Percentiles rank a stretch among this genome's conserved stretches.
Evolutionary conservation across 1,284 basidiomycete genomes (phyloP).

Genomic region (Pascua guehoae): DNA sequence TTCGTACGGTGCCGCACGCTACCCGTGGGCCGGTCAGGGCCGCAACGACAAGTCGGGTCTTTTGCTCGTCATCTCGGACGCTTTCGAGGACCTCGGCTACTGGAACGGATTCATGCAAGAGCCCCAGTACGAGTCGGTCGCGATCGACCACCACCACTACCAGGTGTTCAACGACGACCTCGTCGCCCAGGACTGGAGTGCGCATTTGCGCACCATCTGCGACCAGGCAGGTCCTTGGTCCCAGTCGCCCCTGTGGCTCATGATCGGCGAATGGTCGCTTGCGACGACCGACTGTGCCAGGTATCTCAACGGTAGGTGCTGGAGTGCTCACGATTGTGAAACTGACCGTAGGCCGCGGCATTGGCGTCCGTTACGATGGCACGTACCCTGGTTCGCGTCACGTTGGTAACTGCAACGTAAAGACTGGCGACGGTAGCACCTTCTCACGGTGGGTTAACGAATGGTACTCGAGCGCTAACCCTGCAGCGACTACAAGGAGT

Average conservation of each 20-base stretch:
- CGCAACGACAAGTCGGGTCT: constrained; percentile 30
- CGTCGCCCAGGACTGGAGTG: constrained; percentile 56
- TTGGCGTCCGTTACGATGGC: constrained; percentile 55
- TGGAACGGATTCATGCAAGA: constrained; percentile 68
- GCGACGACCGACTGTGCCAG: constrained; percentile 56
- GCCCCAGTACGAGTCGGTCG: constrained; percentile 60
- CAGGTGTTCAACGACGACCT: constrained; percentile 68
- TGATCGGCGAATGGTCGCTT: constrained; percentile 74
- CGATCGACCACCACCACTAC: constrained; percentile 80
- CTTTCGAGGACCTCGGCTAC: constrained; percentile 70
- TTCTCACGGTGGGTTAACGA: constrained; percentile 57
- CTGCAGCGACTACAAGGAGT: constrained; percentile 69
- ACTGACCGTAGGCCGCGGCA: not conserved
- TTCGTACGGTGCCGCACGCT: constrained; percentile 64
- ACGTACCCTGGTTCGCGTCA: constrained; percentile 61
- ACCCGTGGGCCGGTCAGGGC: constrained; percentile 53
- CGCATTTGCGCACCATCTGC: constrained; percentile 66
- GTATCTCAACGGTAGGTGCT: constrained; percentile 6
- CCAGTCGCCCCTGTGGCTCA: constrained; percentile 61
- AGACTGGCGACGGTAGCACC: constrained; percentile 65
- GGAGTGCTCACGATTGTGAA: not conserved
- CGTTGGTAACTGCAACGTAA: constrained; percentile 68
- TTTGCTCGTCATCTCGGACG: constrained; percentile 71
- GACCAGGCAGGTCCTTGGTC: constrained; percentile 53
- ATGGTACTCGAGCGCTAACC: not conserved